Conservation (phyloP, 2,329 filamentous ascomycete genomes). For the Fusarium continuum region DNA sequence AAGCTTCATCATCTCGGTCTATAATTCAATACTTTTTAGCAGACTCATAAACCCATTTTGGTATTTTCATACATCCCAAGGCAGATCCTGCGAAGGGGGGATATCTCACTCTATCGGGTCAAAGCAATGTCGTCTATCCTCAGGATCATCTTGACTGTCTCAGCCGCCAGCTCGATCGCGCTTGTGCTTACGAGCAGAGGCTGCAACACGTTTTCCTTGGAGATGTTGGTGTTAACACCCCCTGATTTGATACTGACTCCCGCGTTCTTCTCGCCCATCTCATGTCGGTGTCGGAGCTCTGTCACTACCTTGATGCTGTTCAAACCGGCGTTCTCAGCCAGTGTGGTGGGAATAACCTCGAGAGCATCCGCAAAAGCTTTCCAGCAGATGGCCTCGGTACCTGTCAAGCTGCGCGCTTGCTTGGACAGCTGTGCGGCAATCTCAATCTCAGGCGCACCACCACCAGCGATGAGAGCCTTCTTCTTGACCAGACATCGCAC, state of each 20-base stretch:
- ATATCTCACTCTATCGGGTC: conserved; percentile 60
- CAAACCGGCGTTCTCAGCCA: conserved; percentile 95
- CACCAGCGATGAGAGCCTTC: conserved; percentile 97
- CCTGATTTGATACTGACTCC: conserved; percentile 98
- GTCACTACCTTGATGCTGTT: conserved; percentile 99
- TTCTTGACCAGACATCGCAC: conserved; percentile 99
- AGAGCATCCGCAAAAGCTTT: conserved; percentile 98
- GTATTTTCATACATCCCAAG: conserved; percentile 51
- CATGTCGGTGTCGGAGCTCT: conserved; percentile 91
- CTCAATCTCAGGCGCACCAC: conserved; percentile 95
- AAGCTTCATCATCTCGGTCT: conserved; percentile 7
- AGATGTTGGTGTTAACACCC: conserved; percentile 95
- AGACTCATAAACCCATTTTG: conserved; percentile 44
- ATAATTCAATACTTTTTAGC: conserved; percentile 35
- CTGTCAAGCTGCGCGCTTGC: conserved; percentile 82
- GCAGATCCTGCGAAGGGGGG: conserved; percentile 42
- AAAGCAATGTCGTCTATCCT: conserved; percentile 74
- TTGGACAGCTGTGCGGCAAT: conserved; percentile 87
- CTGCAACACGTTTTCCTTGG: conserved; percentile 96
- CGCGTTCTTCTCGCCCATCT: conserved; percentile 93
- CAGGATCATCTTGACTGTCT: conserved; percentile 96
- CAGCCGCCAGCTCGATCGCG: conserved; percentile 93
- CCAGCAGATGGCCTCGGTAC: conserved; percentile 98
- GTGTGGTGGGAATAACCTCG: conserved; percentile 94
- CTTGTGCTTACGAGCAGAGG: conserved; percentile 96